Conservation (phyloP, 1,139 yeast genomes). For the Candida sp. region DNA sequence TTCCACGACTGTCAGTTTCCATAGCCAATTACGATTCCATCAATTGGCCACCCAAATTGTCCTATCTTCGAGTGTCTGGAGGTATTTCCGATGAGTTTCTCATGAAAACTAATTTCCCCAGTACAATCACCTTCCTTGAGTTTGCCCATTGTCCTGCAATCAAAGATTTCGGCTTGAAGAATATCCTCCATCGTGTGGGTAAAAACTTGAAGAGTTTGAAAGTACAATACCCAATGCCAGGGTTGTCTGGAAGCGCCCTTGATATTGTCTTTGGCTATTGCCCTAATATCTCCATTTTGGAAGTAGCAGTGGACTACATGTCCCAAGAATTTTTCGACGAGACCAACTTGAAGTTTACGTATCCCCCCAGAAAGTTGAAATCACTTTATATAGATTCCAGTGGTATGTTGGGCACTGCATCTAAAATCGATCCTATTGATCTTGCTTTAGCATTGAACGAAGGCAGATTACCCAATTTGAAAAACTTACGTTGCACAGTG, state of each 20-base stretch:
- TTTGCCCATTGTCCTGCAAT: conserved; percentile 87
- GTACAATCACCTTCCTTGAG: conserved; percentile 65
- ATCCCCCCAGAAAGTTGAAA: conserved; percentile 53
- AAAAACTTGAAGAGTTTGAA: conserved; percentile 56
- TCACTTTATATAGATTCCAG: conserved; percentile 75
- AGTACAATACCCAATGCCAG: conserved; percentile 88
- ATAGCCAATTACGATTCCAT: conserved; percentile 56
- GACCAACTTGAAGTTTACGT: conserved; percentile 41
- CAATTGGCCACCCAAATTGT: conserved; percentile 76
- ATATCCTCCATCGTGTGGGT: conserved; percentile 63
- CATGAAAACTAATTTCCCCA: conserved; percentile 63
- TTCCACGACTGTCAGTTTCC: conserved; percentile 85
- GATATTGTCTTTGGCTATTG: conserved; percentile 74
- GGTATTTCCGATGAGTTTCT: conserved; percentile 85
- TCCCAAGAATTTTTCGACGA: conserved; percentile 65
- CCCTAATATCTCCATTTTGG: conserved; percentile 62
- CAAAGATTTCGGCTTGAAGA: conserved; percentile 56
- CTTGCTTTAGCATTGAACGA: conserved; percentile 82
- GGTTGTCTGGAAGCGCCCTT: conserved; percentile 62
- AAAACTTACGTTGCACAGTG: conserved; percentile 63
- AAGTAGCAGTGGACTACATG: conserved; percentile 79
- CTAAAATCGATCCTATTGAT: conserved; percentile 84
- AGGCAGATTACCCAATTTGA: conserved; percentile 65
- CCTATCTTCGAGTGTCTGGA: conserved; percentile 77
- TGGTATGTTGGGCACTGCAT: conserved; percentile 83